Evolutionary conservation across 805 yeast genomes (phyloP).

Genomic region (Yamadazyma nakazawae): DNA sequence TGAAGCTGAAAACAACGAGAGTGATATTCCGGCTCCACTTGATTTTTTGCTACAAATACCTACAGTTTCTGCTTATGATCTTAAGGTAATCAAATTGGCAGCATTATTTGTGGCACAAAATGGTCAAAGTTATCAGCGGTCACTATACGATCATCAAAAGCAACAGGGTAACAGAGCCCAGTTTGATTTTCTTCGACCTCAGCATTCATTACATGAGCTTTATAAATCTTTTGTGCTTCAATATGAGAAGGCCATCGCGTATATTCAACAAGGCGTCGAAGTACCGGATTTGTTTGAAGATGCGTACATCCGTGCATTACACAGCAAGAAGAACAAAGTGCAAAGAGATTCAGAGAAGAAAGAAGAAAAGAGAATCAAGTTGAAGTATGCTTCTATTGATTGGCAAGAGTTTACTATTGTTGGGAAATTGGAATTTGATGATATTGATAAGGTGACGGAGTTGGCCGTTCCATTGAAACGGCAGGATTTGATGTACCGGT

Average conservation of each 20-base stretch:
- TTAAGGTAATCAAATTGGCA: conserved; percentile 65
- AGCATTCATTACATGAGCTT: conserved; percentile 57
- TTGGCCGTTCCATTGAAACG: conserved; percentile 53
- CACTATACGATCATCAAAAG: conserved; percentile 35
- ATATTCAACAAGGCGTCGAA: conserved; percentile 11
- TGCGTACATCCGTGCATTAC: conserved; percentile 58
- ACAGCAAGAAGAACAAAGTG: conserved; percentile 36
- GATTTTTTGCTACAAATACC: conserved; percentile 27
- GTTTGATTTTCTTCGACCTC: conserved; percentile 61
- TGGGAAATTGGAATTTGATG: conserved; percentile 63
- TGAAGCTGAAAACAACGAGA: conserved; percentile 6
- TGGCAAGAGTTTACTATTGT: conserved; percentile 84
- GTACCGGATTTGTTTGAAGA: conserved; percentile 38
- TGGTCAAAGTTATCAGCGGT: conserved; percentile 42
- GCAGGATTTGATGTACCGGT: conserved; percentile 58
- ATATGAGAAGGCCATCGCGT: conserved; percentile 37
- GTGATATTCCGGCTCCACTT: conserved; percentile 17
- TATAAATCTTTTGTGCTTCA: conserved; percentile 53
- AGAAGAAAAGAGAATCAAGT: conserved; percentile 34
- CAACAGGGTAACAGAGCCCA: conserved; percentile 44
- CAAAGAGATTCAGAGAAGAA: conserved; percentile 24
- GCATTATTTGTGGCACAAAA: conserved; percentile 68
- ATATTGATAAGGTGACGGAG: conserved; percentile 55
- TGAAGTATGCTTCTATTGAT: conserved; percentile 71
- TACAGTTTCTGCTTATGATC: conserved; percentile 56